Evolutionary conservation across 2,329 filamentous ascomycete species (phyloP).

Genomic region (Trichoderma semiorbis): DNA sequence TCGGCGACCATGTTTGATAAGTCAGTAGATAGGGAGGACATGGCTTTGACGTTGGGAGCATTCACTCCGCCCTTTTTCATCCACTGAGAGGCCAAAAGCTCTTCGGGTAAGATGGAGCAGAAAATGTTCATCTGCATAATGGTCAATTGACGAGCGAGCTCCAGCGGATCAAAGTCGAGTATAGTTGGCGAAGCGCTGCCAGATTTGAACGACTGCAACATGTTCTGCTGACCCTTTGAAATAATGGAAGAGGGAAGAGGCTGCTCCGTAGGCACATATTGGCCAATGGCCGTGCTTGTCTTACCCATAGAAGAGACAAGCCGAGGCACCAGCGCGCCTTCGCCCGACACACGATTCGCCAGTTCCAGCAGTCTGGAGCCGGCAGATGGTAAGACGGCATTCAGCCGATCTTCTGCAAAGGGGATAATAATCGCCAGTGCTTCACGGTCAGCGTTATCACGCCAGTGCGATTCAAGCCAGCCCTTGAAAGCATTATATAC

Average conservation of each 20-base stretch:
- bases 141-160: conserved; percentile 88
- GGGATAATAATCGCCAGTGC: conserved; percentile 72
- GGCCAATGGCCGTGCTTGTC: conserved; percentile 70
- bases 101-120: conserved; percentile 86
- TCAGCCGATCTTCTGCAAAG: conserved; percentile 75
- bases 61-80: conserved; percentile 79
- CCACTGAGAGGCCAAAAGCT: conserved; percentile 89
- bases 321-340: conserved; percentile 75
- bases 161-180: conserved; percentile 85
- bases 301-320: conserved; percentile 85
- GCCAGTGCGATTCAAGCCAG: conserved; percentile 96
- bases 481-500: conserved; percentile 97
- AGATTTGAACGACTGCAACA: conserved; percentile 70
- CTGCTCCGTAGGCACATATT: conserved; percentile 67
- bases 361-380: conserved; percentile 78
- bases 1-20: conserved; percentile 90
- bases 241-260: conserved; percentile 68
- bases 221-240: conserved; percentile 70
- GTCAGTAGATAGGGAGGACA: conserved; percentile 90
- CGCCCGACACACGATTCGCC: conserved; percentile 70
- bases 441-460: conserved; percentile 71
- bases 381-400: conserved; percentile 66
- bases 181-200: conserved; percentile 70
- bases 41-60: conserved; percentile 86
- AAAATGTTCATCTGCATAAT: conserved; percentile 89